phyloP scores from a whole-genome alignment of 768 basidiomycete genomes.

The Mycena albidolilacea region DNA sequence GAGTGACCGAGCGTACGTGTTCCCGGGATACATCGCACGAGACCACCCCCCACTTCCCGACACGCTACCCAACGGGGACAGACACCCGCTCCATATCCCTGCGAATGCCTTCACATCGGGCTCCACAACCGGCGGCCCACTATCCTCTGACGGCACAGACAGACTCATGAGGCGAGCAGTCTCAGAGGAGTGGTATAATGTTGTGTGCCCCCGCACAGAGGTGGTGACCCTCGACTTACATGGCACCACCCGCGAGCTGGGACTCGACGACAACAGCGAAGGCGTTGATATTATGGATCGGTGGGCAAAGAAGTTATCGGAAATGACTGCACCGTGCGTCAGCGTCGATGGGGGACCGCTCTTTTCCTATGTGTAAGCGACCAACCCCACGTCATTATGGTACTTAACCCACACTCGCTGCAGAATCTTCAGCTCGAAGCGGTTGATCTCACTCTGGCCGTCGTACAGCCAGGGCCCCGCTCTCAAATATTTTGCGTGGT shows the following conservation, averaged over 20 bases:
- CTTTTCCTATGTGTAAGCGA: conserved; percentile 19
- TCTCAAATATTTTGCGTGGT: conserved; percentile 33
- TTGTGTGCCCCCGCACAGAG: conserved; percentile 4
- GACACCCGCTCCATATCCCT: conserved; percentile 17
- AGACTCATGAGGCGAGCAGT: neutral
- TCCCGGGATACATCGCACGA: conserved; percentile 15
- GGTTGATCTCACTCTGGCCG: conserved; percentile 27
- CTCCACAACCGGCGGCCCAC: conserved; percentile 24
- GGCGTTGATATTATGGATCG: neutral
- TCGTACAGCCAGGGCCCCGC: conserved; percentile 16
- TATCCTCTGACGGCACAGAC: neutral
- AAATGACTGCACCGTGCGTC: conserved; percentile 11
- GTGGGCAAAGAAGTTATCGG: conserved; percentile 26
- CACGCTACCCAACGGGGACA: conserved; percentile 16
- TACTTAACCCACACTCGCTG: neutral
- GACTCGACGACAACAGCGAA: neutral
- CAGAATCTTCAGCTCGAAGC: conserved; percentile 17
- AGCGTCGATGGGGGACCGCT: neutral
- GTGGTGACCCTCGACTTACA: neutral
- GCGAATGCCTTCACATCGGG: conserved; percentile 33
- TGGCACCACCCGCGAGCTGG: neutral
- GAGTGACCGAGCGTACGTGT: conserved; percentile 21
- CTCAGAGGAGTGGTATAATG: conserved; percentile 17
- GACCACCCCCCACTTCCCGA: conserved; percentile 35
- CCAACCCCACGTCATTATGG: too few species aligned